These are phyloP conservation scores for Penicillium longicatenatum DNA, from an alignment of 495 filamentous ascomycete species.

Conservation along the genomic window DNA sequence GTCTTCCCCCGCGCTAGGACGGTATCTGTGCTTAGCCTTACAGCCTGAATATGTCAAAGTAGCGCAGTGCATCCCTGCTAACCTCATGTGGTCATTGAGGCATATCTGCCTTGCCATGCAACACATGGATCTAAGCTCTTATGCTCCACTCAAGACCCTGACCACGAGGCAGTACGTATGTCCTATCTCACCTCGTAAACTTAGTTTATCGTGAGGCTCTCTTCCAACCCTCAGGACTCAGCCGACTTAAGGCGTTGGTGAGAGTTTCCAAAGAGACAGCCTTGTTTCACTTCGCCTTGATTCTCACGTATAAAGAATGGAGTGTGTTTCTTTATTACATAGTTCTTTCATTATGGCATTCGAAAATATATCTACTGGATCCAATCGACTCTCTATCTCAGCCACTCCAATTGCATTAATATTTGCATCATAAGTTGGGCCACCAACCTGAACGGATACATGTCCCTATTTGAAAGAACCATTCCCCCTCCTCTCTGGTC, in stretches of 20 bases:
- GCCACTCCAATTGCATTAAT: not conserved
- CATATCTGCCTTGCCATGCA: not conserved
- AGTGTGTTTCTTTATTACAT: conserved; percentile 2
- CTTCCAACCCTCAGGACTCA: not conserved
- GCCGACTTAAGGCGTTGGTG: not conserved
- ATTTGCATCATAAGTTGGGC: not conserved
- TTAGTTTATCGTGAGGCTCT: not conserved
- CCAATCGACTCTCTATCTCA: not conserved
- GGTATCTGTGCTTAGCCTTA: not conserved
- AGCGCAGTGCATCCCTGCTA: not conserved
- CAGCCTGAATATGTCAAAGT: not conserved
- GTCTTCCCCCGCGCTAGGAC: no score
- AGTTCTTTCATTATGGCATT: not conserved
- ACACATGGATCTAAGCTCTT: not conserved
- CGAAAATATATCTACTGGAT: not conserved
- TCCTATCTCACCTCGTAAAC: not conserved
- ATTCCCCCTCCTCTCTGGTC: conserved; percentile 21
- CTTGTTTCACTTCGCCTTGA: not conserved
- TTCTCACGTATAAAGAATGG: not conserved
- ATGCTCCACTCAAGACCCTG: not conserved
- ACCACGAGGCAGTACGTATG: not conserved
- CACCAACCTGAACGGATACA: not conserved
- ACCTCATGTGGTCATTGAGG: not conserved
- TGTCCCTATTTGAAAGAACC: conserved; percentile 10
- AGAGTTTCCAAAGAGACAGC: not conserved